Base-by-base conservation (phyloP, 164 flowering plant species). In the Vitis vinifera region DNA sequence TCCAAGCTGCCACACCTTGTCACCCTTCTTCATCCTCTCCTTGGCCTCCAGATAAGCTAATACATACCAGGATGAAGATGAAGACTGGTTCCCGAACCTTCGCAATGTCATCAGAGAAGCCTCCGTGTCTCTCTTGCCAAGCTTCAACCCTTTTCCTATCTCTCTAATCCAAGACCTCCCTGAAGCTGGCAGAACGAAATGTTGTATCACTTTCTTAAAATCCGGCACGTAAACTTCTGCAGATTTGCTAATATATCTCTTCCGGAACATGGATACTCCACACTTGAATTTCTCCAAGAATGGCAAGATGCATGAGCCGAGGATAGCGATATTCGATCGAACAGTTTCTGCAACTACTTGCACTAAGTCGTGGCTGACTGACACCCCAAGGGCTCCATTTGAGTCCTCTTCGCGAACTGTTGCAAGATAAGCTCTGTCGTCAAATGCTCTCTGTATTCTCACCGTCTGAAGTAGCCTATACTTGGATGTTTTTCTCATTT, bases 51-150 rank as follows among this genome's bases (percentile, higher is more conserved):
- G 71, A 73, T 90, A 90, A 52, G 87, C 83, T 16, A 90, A 63
- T 61, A 84, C 88, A 48, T 90, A 88, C 92, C 92, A 90, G 76
- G 85, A 48, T 2, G 89, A 83, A 9, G 91, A 79, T 53, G 91
- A 82, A 3, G 89, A 86, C 68, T 80, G 87, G 79, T 90, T 90
- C n/a, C 94, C 92, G 63, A 85, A 90, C 67, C 94, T 74, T 50
- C 86, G 85, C 47, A 88, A 62, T 2, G 91, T 85, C 89, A 84
- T 83, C 80, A 83, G 23, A 13, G 91, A 83, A 14, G 91, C 72
- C 68, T 90, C 94, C 68, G 75, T 76, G 8, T 88, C 91, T 37
- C 30, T 68, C 37, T 83, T 86, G 0, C 67, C 67, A 10, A 90
- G 78, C 75, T 77, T 83, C 68, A 90, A 59, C 47, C 85, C 86